These are phyloP conservation scores for Ceratobasidium sp. DNA, from an alignment of 1,284 basidiomycete genomes.

Conservation along the genomic window DNA sequence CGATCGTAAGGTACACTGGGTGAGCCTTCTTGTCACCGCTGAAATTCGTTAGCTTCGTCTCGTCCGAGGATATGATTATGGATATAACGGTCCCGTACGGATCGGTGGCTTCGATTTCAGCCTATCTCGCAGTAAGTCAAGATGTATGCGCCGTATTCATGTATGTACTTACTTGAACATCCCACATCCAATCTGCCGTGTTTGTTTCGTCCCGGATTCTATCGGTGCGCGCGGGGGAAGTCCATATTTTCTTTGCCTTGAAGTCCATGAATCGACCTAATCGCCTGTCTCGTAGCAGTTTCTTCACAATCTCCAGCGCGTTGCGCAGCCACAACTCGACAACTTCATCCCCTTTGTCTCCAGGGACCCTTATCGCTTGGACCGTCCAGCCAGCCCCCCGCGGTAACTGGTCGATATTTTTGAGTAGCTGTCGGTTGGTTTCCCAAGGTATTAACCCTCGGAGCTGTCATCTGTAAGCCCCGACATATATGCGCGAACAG, in stretches of 20 bases:
- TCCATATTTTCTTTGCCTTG: slow-evolving; percentile 10
- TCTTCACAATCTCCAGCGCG: slow-evolving; percentile 55
- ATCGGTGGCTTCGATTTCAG: neutral
- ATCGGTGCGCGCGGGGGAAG: neutral
- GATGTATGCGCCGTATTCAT: neutral
- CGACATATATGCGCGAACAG: neutral
- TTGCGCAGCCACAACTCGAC: slow-evolving; percentile 56
- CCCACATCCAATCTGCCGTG: slow-evolving; percentile 42
- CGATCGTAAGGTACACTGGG: slow-evolving; percentile 47
- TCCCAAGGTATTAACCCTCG: neutral
- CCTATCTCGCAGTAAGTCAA: slow-evolving; percentile 11
- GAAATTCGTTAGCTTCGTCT: slow-evolving; percentile 43
- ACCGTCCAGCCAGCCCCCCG: slow-evolving; percentile 2
- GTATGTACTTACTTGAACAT: slow-evolving; percentile 32
- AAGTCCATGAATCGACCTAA: slow-evolving; percentile 1
- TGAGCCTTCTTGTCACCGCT: slow-evolving; percentile 46
- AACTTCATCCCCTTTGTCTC: slow-evolving; percentile 46
- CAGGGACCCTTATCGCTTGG: slow-evolving; percentile 46
- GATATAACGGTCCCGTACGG: slow-evolving; percentile 25
- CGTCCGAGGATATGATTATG: slow-evolving; percentile 43
- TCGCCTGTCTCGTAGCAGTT: slow-evolving; percentile 47
- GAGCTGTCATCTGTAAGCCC: slow-evolving; percentile 5
- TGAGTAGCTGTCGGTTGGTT: neutral
- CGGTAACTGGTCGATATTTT: slow-evolving; percentile 20
- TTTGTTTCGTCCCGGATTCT: slow-evolving; percentile 30